These are phyloP conservation scores for Pyrenochaeta sp. DNA, from an alignment of 2,329 filamentous ascomycete species.

Conservation along the genomic window DNA sequence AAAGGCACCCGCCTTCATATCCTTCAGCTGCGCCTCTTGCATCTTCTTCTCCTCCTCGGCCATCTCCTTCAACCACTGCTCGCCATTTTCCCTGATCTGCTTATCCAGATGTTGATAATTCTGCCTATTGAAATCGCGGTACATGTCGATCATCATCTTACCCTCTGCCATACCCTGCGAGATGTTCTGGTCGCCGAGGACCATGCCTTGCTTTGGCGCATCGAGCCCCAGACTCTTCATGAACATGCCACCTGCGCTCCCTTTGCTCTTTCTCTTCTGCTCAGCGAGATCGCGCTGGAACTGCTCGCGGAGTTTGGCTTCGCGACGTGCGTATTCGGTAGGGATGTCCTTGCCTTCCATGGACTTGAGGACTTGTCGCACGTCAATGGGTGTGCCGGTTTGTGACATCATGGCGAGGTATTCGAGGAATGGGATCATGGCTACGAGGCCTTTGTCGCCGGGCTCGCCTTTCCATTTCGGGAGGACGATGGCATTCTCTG, in stretches of 20 bases:
- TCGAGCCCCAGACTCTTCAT: slow-evolving; percentile 81
- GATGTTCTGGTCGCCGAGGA: slow-evolving; percentile 62
- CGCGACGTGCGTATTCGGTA: slow-evolving; percentile 85
- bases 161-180: slow-evolving; percentile 84
- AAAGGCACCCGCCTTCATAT: slow-evolving; percentile 71
- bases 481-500: slow-evolving; percentile 94
- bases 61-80: slow-evolving; percentile 96
- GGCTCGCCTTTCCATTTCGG: slow-evolving; percentile 88
- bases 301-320: slow-evolving; percentile 83
- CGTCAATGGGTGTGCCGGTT: slow-evolving; percentile 74
- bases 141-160: slow-evolving; percentile 97
- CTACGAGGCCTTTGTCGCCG: slow-evolving; percentile 85
- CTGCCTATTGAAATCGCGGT: slow-evolving; percentile 87
- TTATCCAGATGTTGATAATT: slow-evolving; percentile 90
- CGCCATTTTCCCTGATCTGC: slow-evolving; percentile 91
- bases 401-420: slow-evolving; percentile 86
- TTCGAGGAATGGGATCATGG: slow-evolving; percentile 94
- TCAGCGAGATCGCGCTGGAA: slow-evolving; percentile 81
- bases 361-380: slow-evolving; percentile 83
- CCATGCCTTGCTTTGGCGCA: slow-evolving; percentile 64
- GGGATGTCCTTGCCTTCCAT: slow-evolving; percentile 92
- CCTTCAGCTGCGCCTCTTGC: slow-evolving; percentile 89
- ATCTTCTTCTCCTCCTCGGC: slow-evolving; percentile 85
- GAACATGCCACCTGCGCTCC: slow-evolving; percentile 72
- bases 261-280: slow-evolving; percentile 69